Percentiles rank a stretch among this genome's conserved stretches.
These are phyloP conservation scores for Starmerella ratchasimensis DNA, from an alignment of 805 yeast species.

Conservation along the genomic window DNA sequence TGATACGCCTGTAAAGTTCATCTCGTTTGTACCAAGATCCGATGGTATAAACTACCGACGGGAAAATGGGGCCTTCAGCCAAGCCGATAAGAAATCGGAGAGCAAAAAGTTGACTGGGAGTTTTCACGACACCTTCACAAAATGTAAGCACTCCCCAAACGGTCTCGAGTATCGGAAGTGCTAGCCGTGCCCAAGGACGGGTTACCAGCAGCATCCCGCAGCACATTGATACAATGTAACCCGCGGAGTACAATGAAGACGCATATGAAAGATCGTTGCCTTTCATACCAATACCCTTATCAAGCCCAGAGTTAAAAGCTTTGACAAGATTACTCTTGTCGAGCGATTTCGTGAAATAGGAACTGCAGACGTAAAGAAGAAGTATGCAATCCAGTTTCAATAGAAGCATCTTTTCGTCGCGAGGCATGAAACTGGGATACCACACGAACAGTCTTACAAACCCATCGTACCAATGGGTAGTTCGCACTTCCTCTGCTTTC, in stretches of 20 bases:
- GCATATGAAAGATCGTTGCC: constrained; percentile 38
- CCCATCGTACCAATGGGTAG: constrained; percentile 22
- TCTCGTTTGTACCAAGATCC: constrained; percentile 36
- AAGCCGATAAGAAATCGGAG: constrained; percentile 34
- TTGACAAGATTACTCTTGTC: constrained; percentile 38
- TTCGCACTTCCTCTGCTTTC: constrained; percentile 7
- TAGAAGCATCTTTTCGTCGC: constrained; percentile 21
- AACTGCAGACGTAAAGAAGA: constrained; percentile 26
- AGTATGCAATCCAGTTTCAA: constrained; percentile 27
- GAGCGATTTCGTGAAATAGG: constrained; percentile 37
- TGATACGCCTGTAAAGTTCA: constrained; percentile 32
- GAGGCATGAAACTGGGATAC: constrained; percentile 23
- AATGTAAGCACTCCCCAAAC: constrained; percentile 31
- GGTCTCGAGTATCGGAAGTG: constrained; percentile 28
- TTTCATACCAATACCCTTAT: constrained; percentile 31
- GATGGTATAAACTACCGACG: constrained; percentile 31
- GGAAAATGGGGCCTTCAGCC: constrained; percentile 34
- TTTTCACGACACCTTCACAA: constrained; percentile 25
- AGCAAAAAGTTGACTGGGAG: constrained; percentile 29
- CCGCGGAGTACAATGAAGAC: constrained; percentile 32
- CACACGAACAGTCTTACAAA: constrained; percentile 22
- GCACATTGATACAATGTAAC: constrained; percentile 36
- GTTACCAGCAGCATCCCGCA: constrained; percentile 29
- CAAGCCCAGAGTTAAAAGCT: constrained; percentile 48
- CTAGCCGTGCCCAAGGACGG: constrained; percentile 25